phyloP scores from a whole-genome alignment of 371 early-diverging fungal species.

The Mucor circinelloides region DNA sequence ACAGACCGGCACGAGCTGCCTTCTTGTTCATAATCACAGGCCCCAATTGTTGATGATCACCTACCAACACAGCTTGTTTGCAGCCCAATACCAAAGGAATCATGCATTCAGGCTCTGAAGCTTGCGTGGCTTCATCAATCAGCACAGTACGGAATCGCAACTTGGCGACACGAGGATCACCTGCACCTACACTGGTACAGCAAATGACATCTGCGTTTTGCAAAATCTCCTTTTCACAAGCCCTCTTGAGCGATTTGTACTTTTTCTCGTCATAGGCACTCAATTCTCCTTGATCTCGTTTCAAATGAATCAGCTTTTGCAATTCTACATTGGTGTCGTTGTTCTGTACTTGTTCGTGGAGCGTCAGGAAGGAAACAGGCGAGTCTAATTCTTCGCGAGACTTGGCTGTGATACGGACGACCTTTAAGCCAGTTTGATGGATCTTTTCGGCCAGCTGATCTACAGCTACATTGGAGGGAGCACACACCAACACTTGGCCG shows the following conservation, averaged over 20 bases:
- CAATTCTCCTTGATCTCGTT: conserved; percentile 89
- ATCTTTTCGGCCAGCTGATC: conserved; percentile 98
- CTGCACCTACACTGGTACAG: conserved; percentile 98
- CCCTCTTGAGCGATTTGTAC: conserved; percentile 77
- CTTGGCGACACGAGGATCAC: conserved; percentile 90
- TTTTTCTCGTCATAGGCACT: conserved; percentile 84
- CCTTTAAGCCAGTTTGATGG: conserved; percentile 93
- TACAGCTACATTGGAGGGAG: conserved; percentile 99
- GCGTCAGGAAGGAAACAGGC: conserved; percentile 86
- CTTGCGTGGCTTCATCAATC: conserved; percentile 98
- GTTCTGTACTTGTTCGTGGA: conserved; percentile 94
- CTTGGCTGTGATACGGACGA: conserved; percentile 95
- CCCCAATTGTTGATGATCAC: conserved; percentile 99
- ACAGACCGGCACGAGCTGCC: conserved; percentile 92
- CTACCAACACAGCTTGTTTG: conserved; percentile 96
- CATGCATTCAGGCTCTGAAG: conserved; percentile 97
- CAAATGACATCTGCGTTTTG: conserved; percentile 96
- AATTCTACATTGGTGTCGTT: conserved; percentile 92
- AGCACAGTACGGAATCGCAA: conserved; percentile 93
- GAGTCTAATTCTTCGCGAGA: conserved; percentile 94
- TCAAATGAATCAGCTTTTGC: conserved; percentile 87
- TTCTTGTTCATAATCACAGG: conserved; percentile 98
- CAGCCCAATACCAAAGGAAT: conserved; percentile 96
- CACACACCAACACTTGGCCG: conserved; percentile 96
- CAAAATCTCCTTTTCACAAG: conserved; percentile 90